A percentile compares a stretch with the other conserved stretches of the same genome.
phyloP scores from a whole-genome alignment of 2,329 filamentous ascomycete species.

The Colletotrichum graminicola region DNA sequence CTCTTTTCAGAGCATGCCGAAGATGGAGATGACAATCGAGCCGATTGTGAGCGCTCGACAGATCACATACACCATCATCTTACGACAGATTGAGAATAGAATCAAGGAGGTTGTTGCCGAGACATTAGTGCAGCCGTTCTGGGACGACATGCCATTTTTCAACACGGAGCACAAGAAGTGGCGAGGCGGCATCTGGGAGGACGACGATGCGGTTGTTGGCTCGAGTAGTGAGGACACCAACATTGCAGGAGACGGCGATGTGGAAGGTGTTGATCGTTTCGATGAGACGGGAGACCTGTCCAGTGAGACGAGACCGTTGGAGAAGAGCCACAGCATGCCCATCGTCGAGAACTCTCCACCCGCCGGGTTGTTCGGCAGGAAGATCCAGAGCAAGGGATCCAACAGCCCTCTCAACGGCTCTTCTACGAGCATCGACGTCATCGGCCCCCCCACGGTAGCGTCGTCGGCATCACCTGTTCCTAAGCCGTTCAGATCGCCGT shows the following conservation, averaged over 20 bases:
- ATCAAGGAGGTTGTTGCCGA: constrained; percentile 96
- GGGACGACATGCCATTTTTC: constrained; percentile 95
- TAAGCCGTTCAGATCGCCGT: constrained; percentile 60
- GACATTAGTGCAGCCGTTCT: constrained; percentile 91
- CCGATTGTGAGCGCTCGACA: constrained; percentile 95
- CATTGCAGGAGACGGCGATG: constrained; percentile 59
- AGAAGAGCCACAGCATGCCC: constrained; percentile 68
- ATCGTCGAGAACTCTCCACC: constrained; percentile 54
- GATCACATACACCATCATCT: constrained; percentile 92
- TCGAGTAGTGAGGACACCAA: constrained; percentile 53
- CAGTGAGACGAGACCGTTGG: constrained; percentile 59
- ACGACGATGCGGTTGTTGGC: constrained; percentile 61
- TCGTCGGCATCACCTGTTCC: constrained; percentile 44
- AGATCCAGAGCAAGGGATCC: constrained; percentile 54
- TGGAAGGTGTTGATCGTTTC: constrained; percentile 59
- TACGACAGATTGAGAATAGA: constrained; percentile 92
- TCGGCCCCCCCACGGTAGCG: constrained; percentile 54
- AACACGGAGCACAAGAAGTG: constrained; percentile 82
- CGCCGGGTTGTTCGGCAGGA: constrained; percentile 65
- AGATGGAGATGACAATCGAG: constrained; percentile 93
- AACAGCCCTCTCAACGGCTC: constrained; percentile 54
- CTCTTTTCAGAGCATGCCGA: constrained; percentile 92
- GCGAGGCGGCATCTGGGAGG: constrained; percentile 85
- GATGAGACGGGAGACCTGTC: constrained; percentile 57
- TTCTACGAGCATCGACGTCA: constrained; percentile 61